Evolutionary conservation across 1,139 yeast genomes (phyloP), one percentile per base, ranked within the genome.

Genomic region (Diutina scorzettiae): DNA sequence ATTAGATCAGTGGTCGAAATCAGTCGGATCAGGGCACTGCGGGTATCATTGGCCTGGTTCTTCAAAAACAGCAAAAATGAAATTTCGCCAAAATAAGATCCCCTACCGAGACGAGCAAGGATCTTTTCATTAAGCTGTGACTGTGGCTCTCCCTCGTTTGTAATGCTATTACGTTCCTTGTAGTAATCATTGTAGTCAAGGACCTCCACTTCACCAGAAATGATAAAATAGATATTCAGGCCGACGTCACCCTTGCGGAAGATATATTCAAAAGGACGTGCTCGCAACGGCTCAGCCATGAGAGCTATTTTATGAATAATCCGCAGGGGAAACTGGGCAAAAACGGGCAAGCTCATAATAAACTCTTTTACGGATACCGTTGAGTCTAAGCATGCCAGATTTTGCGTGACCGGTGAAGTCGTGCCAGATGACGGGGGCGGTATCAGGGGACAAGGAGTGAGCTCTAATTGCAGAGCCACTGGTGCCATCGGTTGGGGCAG

Each of bases 61-160:
- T 68, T 60, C 20, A 80, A 57, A 27, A 71, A 66, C 3, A 76
- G 64, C 34, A 81, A 58, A 51, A 81, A 81, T 0, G 85, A 74
- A 78, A 81, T 76, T 55, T 81, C 91, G 21, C 93, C 93, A 59
- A 82, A 80, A 56, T 78, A 81, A 36, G 77, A 70, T 8, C 84
- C 86, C 8, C 73, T 59, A 2, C 74, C 69, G 32, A 81, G 60
- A 46, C 83, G 67, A 1, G 84, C 87, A 37, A 77, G 57, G 1
- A 70, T 62, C 21, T 60, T 60, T 43, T 69, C 74, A 20, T 27
- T 25, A 11, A 27, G 40, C 12, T 27, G 31, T 21, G 23, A 11
- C 11, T 8, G 31, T 5, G 30, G 30, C n/a, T 17, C 23, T 17
- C 20, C n/a, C 3, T 17, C 14, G 6, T 12, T 5, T 8, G 14